Conservation (phyloP, 495 filamentous ascomycete species). For the Penicillium samsonianum region DNA sequence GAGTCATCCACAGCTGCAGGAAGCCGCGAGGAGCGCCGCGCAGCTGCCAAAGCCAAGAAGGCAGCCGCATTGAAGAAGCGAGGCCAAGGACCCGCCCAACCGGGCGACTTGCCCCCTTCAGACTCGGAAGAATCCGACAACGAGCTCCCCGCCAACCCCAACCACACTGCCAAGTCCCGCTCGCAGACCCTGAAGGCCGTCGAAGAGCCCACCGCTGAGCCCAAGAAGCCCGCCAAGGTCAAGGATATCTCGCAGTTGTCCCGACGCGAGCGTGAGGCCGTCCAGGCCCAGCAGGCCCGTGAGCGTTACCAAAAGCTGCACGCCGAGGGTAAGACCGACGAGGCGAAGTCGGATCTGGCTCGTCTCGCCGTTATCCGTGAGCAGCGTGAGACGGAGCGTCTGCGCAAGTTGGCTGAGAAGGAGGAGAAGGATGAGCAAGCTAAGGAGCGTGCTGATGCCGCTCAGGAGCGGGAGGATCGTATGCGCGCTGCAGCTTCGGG, state of each 20-base stretch:
- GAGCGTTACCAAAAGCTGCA: conserved; percentile 93
- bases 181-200: conserved; percentile 56
- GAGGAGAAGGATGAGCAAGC: conserved; percentile 68
- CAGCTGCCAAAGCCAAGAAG: conserved; percentile 88
- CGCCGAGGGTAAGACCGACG: conserved; percentile 94
- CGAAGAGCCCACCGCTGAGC: conserved; percentile 32
- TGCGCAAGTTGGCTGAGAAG: conserved; percentile 76
- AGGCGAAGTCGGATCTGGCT: conserved; percentile 90
- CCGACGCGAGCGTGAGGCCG: conserved; percentile 82
- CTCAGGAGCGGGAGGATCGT: conserved; percentile 39
- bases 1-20: conserved; percentile 43
- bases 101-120: conserved; percentile 80
- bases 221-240: conserved; percentile 38
- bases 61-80: conserved; percentile 78
- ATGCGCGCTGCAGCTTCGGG: conserved; percentile 35
- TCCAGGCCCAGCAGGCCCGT: conserved; percentile 83
- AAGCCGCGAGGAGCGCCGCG: conserved; percentile 85
- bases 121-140: conserved; percentile 61
- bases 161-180: conserved; percentile 74
- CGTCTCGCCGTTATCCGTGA: conserved; percentile 77
- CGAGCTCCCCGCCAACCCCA: conserved; percentile 82
- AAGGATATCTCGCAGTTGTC: conserved; percentile 58
- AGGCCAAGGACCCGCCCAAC: conserved; percentile 61
- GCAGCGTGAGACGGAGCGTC: conserved; percentile 82
- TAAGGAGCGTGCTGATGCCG: conserved; percentile 42